Evolutionary conservation across 164 flowering plant genomes (phyloP).

Genomic region (grape (Vitis vinifera)): ASM3070453v1 NC_081821.1:10769501-10770000

Average conservation of each 20-base stretch:
- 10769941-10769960: conserved; percentile 72
- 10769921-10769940: conserved; percentile 69
- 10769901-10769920: conserved; percentile 71
- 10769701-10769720: conserved; percentile 56
- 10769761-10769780: conserved; percentile 65
- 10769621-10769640: conserved; percentile 60
- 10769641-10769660: conserved; percentile 66
- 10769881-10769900: conserved; percentile 73
- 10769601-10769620: conserved; percentile 60
- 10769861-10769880: conserved; percentile 61
- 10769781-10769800: conserved; percentile 79
- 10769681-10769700: conserved; percentile 60
- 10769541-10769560: conserved; percentile 68
- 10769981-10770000: conserved; percentile 69
- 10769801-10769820: conserved; percentile 77
- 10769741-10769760: conserved; percentile 72
- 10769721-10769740: conserved; percentile 77
- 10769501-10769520: conserved; percentile 78
- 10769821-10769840: conserved; percentile 72
- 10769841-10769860: conserved; percentile 73
- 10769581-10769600: conserved; percentile 57
- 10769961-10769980: conserved; percentile 76
- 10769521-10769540: conserved; percentile 70
- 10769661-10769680: conserved; percentile 57
- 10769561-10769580: conserved; percentile 62